phyloP scores from a whole-genome alignment of 805 yeast genomes.

The Helenozyma rhizophorensis region DNA sequence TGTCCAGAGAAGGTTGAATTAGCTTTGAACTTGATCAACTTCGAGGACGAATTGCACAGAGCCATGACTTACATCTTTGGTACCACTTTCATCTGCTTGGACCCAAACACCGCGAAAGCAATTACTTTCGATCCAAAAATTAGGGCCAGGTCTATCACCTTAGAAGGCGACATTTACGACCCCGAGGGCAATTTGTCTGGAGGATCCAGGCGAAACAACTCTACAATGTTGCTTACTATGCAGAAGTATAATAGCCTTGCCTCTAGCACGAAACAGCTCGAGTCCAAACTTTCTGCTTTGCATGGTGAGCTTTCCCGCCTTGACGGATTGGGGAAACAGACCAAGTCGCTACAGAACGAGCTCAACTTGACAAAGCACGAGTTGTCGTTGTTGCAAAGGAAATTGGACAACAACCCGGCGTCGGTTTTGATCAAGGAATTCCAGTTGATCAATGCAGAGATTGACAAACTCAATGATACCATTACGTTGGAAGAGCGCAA shows the following conservation, averaged over 20 bases:
- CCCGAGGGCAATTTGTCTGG: constrained; percentile 96
- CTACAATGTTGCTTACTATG: constrained; percentile 58
- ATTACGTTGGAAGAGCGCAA: constrained; percentile 32
- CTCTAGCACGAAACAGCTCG: constrained; percentile 35
- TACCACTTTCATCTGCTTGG: constrained; percentile 77
- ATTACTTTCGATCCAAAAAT: constrained; percentile 86
- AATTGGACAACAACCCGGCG: constrained; percentile 52
- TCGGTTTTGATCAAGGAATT: constrained; percentile 50
- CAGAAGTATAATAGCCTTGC: constrained; percentile 56
- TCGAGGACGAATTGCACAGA: constrained; percentile 58
- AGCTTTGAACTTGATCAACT: constrained; percentile 80
- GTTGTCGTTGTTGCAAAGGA: constrained; percentile 50
- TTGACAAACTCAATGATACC: constrained; percentile 34
- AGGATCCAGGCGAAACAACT: constrained; percentile 68
- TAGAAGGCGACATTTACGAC: constrained; percentile 92
- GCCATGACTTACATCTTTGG: constrained; percentile 96
- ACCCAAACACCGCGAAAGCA: constrained; percentile 80
- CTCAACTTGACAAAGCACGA: constrained; percentile 57
- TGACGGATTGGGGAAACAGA: constrained; percentile 41
- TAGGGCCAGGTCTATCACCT: constrained; percentile 76
- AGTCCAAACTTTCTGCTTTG: constrained; percentile 39
- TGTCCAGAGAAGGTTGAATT: constrained; percentile 85
- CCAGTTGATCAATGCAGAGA: constrained; percentile 43
- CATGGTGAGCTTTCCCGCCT: constrained; percentile 39
- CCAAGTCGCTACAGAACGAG: constrained; percentile 55